Evolutionary conservation across 176 grass and related monocot genomes (phyloP).

Genomic region (Eremochloa ophiuroides): DNA sequence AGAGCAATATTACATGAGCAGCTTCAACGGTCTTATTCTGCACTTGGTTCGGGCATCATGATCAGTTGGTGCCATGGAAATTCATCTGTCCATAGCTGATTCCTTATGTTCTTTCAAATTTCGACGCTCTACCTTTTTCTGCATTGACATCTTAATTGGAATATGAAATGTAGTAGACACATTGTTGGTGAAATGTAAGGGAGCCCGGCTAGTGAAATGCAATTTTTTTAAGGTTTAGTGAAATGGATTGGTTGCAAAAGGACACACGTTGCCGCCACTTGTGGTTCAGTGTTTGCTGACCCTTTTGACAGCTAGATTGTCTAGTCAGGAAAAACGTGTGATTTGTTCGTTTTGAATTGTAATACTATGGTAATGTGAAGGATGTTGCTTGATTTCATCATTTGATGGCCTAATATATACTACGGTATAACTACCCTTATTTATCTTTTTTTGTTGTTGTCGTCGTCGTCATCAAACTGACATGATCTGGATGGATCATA

Average conservation of each 20-base stretch:
- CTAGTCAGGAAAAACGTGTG: conserved; percentile 3
- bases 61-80: conserved; percentile 14
- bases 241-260: background rate
- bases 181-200: background rate
- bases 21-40: background rate
- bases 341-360: conserved; percentile 4
- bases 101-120: background rate
- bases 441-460: background rate
- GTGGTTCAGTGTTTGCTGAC: conserved; percentile 11
- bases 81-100: conserved; percentile 42
- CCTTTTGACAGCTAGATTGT: conserved; percentile 22
- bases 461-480: background rate
- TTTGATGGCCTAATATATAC: background rate
- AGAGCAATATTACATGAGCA: conserved; percentile 12
- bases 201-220: background rate
- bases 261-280: background rate
- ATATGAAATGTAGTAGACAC: background rate
- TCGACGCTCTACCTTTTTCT: background rate
- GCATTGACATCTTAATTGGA: background rate
- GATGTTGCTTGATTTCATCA: conserved; percentile 25
- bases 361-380: conserved; percentile 8
- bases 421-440: no score
- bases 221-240: background rate
- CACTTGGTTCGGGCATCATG: conserved; percentile 4
- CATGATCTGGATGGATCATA: background rate